These are phyloP conservation scores for Fusarium veterinarium DNA, from an alignment of 2,329 filamentous ascomycete genomes.

Conservation along the genomic window DNA sequence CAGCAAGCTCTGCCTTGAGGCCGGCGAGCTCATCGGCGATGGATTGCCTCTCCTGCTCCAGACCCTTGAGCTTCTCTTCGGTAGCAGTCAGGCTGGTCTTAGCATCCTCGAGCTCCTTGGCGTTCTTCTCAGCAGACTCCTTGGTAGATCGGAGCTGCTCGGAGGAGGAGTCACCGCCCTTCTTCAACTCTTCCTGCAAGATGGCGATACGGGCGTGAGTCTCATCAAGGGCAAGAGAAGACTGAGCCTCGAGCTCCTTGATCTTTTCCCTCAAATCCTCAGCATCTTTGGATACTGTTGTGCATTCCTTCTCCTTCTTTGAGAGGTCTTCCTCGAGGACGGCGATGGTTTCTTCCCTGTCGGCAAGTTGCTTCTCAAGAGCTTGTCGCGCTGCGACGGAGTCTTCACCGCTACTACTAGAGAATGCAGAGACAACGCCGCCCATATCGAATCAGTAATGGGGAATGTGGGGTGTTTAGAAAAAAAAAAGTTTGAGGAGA, in stretches of 20 bases:
- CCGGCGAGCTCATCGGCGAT: slow-evolving; percentile 49
- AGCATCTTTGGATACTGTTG: slow-evolving; percentile 49
- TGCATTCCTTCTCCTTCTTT: slow-evolving; percentile 54
- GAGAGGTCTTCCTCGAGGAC: slow-evolving; percentile 48
- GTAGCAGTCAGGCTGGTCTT: slow-evolving; percentile 38
- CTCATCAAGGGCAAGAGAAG: slow-evolving; percentile 48
- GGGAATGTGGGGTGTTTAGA: slow-evolving; percentile 26
- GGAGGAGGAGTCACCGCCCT: slow-evolving; percentile 39
- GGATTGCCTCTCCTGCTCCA: slow-evolving; percentile 46
- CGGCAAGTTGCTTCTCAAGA: slow-evolving; percentile 54
- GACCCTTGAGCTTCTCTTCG: slow-evolving; percentile 42
- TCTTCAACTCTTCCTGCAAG: slow-evolving; percentile 51
- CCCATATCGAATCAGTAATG: slow-evolving; percentile 50
- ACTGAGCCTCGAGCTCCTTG: slow-evolving; percentile 49
- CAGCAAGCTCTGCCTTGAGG: slow-evolving; percentile 50
- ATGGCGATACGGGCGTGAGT: slow-evolving; percentile 48
- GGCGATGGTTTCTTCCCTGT: slow-evolving; percentile 52
- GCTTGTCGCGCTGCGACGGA: slow-evolving; percentile 47
- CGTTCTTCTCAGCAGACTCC: slow-evolving; percentile 33
- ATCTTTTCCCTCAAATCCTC: slow-evolving; percentile 55
- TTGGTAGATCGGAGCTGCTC: slow-evolving; percentile 46
- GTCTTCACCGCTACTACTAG: slow-evolving; percentile 48
- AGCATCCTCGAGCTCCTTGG: slow-evolving; percentile 42
- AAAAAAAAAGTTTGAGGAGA: not conserved
- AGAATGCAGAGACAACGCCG: slow-evolving; percentile 55